Evolutionary conservation across 805 yeast species (phyloP).

Genomic region (Pichia thaimueangensis): DNA sequence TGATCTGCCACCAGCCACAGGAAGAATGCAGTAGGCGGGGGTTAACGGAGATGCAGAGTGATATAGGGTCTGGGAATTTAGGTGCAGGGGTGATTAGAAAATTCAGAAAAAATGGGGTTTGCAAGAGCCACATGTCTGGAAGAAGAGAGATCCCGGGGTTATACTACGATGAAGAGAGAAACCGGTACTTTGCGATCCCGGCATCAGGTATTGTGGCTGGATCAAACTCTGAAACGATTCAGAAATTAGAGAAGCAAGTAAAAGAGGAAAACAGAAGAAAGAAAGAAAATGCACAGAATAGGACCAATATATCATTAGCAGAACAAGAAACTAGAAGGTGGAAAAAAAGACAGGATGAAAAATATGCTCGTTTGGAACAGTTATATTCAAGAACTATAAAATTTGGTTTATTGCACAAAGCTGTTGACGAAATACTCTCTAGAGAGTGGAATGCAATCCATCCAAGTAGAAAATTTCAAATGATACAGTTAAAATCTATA

Average conservation of each 20-base stretch:
- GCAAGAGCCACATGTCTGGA: too few species aligned
- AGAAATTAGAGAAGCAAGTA: neutral
- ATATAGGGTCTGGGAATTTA: too few species aligned
- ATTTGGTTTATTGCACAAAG: neutral
- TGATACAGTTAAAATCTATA: too few species aligned
- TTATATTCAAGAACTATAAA: neutral
- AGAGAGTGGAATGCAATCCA: neutral
- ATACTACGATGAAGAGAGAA: constrained; percentile 9
- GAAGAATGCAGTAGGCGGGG: too few species aligned
- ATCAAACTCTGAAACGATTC: neutral
- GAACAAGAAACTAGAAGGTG: neutral
- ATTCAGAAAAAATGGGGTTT: too few species aligned
- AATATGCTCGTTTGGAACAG: neutral
- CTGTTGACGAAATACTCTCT: neutral
- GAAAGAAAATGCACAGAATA: too few species aligned
- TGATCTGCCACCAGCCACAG: too few species aligned
- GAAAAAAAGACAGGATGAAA: neutral
- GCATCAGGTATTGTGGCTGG: neutral
- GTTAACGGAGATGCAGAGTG: too few species aligned
- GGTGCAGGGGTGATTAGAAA: too few species aligned
- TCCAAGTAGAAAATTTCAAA: too few species aligned
- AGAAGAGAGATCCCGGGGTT: constrained; percentile 10
- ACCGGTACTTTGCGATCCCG: constrained; percentile 13
- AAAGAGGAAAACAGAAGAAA: neutral
- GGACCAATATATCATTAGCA: neutral